These are phyloP conservation scores for Chaetomidium leptoderma DNA, from an alignment of 495 filamentous ascomycete species.

Conservation along the genomic window DNA sequence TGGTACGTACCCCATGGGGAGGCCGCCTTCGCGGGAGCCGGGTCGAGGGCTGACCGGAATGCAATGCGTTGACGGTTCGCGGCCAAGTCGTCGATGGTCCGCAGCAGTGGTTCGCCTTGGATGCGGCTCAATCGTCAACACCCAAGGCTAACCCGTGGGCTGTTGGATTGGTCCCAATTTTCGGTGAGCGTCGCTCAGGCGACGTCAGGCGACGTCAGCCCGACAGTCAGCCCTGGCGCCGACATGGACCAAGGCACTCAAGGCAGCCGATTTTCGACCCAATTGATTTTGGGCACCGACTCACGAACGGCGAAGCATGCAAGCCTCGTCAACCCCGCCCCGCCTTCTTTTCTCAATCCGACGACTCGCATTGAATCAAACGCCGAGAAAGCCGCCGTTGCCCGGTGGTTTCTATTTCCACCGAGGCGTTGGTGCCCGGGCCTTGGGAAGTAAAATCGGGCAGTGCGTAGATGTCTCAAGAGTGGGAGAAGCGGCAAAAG, in stretches of 20 bases:
- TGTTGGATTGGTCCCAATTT: slow-evolving; percentile 20
- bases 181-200: slow-evolving; percentile 29
- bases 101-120: slow-evolving; percentile 8
- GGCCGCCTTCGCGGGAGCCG: too few relatives aligned
- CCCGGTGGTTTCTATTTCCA: slow-evolving; percentile 5
- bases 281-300: slow-evolving; percentile 22
- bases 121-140: slow-evolving; percentile 24
- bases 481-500: too few relatives aligned
- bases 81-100: too few relatives aligned
- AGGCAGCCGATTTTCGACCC: slow-evolving; percentile 17
- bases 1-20: too few relatives aligned
- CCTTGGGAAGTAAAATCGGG: background rate
- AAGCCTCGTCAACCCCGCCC: slow-evolving; percentile 4
- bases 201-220: too few relatives aligned
- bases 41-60: too few relatives aligned
- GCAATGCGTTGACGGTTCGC: too few relatives aligned
- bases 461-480: too few relatives aligned
- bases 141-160: too few relatives aligned
- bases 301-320: slow-evolving; percentile 12
- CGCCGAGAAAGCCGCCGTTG: background rate
- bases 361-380: background rate
- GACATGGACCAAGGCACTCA: too few relatives aligned
- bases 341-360: slow-evolving; percentile 6
- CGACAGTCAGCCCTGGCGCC: slow-evolving; percentile 17
- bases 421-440: background rate